Conservation (phyloP, 495 filamentous ascomycete genomes). For the Daldinia concentrica region DNA sequence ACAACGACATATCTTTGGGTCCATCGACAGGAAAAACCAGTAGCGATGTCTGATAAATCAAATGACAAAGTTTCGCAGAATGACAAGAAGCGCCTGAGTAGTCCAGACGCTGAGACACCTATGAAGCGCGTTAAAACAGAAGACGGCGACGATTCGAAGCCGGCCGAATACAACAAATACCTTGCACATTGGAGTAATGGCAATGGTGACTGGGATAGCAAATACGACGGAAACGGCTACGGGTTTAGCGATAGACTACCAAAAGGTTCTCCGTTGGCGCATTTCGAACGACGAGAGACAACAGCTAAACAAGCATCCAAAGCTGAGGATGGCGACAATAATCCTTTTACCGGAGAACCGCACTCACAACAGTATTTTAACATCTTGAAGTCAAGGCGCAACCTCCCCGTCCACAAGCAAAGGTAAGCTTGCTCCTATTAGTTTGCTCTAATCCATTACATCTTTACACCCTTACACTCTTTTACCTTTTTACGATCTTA, state of each 20-base stretch:
- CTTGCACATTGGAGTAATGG: conserved; percentile 86
- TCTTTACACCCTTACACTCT: neutral
- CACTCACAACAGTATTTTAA: conserved; percentile 87
- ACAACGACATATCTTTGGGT: neutral
- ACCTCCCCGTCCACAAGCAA: conserved; percentile 89
- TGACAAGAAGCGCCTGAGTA: conserved; percentile 40
- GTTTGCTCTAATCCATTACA: neutral
- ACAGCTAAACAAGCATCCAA: conserved; percentile 76
- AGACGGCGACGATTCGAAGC: conserved; percentile 48
- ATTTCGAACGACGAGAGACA: conserved; percentile 79
- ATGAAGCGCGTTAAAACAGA: conserved; percentile 48
- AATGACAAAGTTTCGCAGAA: conserved; percentile 12
- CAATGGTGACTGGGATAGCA: conserved; percentile 54
- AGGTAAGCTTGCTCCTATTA: conserved; percentile 61
- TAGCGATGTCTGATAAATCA: conserved; percentile 13
- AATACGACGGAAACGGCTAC: conserved; percentile 52
- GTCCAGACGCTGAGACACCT: conserved; percentile 29
- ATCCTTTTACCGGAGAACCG: conserved; percentile 80
- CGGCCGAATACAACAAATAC: conserved; percentile 74
- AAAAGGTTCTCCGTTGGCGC: conserved; percentile 62
- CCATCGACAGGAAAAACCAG: neutral
- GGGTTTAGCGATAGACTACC: conserved; percentile 36
- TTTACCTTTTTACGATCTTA: neutral
- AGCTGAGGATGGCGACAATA: conserved; percentile 83
- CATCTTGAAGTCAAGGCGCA: conserved; percentile 83